Conservation (phyloP, 805 yeast genomes). For the Starmera pachycereana region DNA sequence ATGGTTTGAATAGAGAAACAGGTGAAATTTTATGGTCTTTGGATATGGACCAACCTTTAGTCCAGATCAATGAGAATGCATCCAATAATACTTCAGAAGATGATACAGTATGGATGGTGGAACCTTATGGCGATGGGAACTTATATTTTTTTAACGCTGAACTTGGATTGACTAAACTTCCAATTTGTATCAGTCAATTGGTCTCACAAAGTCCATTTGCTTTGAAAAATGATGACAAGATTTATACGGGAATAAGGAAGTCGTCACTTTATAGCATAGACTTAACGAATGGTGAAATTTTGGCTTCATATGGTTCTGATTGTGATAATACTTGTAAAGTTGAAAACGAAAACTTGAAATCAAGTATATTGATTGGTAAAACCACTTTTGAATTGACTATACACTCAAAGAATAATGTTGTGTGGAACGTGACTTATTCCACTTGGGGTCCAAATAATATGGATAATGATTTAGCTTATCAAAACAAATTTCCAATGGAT, state of each 20-base stretch:
- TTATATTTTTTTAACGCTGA: constrained; percentile 71
- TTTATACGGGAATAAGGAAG: constrained; percentile 77
- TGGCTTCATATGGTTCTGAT: constrained; percentile 55
- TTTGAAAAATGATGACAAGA: constrained; percentile 55
- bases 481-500: constrained; percentile 52
- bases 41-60: constrained; percentile 54
- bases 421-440: constrained; percentile 81
- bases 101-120: constrained; percentile 71
- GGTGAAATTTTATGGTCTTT: constrained; percentile 76
- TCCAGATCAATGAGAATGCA: constrained; percentile 24
- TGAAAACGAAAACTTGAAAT: constrained; percentile 10
- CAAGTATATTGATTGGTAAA: constrained; percentile 51
- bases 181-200: constrained; percentile 67
- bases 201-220: constrained; percentile 83
- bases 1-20: constrained; percentile 64
- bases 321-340: constrained; percentile 2
- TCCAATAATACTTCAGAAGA: constrained; percentile 14
- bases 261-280: constrained; percentile 71
- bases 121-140: constrained; percentile 79
- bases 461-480: constrained; percentile 41
- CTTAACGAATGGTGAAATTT: constrained; percentile 61
- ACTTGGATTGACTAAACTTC: constrained; percentile 69
- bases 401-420: constrained; percentile 57
- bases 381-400: constrained; percentile 66
- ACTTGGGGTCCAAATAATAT: constrained; percentile 89